Evolutionary conservation across 2,329 filamentous ascomycete species (phyloP), one percentile per base, ranked within the genome.

Genomic region (Magnaporthales sp.): DNA sequence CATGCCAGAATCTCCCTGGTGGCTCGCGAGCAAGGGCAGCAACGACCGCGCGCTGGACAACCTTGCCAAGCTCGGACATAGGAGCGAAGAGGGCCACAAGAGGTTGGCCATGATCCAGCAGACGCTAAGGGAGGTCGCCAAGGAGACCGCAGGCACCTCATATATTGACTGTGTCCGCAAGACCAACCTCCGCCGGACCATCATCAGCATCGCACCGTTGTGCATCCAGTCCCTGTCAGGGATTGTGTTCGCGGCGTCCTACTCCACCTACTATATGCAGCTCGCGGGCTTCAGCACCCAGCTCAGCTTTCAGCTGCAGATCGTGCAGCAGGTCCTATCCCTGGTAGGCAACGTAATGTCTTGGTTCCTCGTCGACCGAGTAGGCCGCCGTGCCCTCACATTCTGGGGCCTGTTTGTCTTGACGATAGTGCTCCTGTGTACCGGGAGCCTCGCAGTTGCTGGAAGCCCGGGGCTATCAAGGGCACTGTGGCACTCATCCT

Each of bases 201-300:
- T 80, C 38, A 74, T 81, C 66, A 76, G 75, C 15, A 75, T 78
- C 27, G 71, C 73, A 4, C 77, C 77, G 6, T 68, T 79, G 6
- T 72, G 70, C 46, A 76, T 79, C 62, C 76, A 79, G 67, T 70
- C 72, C 1, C 69, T 79, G 2, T 72, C 71, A 2, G 78, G 77
- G 8, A 73, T 78, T 29, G 68, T 72, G 27, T 80, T 80, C 29
- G 71, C 75, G 1, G 70, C 75, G 1, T 69, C 71, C 7, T 81
- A 81, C 68, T 71, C 72, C n/a, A 80, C 78, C 2, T 81, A 81
- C 70, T 81, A 80, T 69, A 72, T 76, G 63, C 76, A 81, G 67
- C 71, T 80, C 2, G 78, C 79, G 10, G 79, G 79, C 9, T 80
- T 76, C 68, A 74, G 72, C 58, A 76, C 75, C 0, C 64, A 68